Evolutionary conservation across 2,329 filamentous ascomycete genomes (phyloP).

Genomic region (Botrytis fabae): DNA sequence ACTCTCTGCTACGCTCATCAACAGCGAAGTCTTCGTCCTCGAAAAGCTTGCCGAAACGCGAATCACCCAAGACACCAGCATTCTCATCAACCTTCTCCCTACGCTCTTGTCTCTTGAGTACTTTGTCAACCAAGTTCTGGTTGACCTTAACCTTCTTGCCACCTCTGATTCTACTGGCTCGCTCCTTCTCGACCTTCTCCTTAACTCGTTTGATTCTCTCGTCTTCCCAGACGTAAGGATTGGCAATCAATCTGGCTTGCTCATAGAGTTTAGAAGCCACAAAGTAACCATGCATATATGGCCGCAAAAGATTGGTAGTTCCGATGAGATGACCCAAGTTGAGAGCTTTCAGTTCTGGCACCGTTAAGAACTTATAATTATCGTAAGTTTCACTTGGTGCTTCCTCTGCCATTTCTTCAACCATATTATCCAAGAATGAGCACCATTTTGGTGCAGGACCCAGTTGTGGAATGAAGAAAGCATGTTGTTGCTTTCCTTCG

Average conservation of each 20-base stretch:
- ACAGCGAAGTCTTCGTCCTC: conserved; percentile 91
- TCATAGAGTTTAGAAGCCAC: conserved; percentile 94
- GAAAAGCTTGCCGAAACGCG: conserved; percentile 85
- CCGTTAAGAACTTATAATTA: conserved; percentile 97
- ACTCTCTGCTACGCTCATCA: conserved; percentile 86
- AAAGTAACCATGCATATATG: conserved; percentile 99
- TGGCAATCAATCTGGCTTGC: conserved; percentile 87
- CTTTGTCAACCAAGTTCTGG: conserved; percentile 73
- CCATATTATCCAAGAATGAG: conserved; percentile 92
- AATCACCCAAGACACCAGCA: conserved; percentile 73
- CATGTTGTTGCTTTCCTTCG: conserved; percentile 91
- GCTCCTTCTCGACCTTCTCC: conserved; percentile 94
- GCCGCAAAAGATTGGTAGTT: conserved; percentile 82
- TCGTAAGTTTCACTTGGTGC: conserved; percentile 83
- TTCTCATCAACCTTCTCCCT: conserved; percentile 57
- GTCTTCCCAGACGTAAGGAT: conserved; percentile 92
- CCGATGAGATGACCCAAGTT: conserved; percentile 88
- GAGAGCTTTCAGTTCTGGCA: conserved; percentile 80
- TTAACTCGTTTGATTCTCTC: conserved; percentile 88
- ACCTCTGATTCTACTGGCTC: conserved; percentile 90
- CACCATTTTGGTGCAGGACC: conserved; percentile 95
- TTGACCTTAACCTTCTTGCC: conserved; percentile 99
- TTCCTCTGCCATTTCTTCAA: conserved; percentile 96
- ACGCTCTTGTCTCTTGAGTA: conserved; percentile 64
- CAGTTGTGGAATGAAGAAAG: conserved; percentile 91